Evolutionary conservation across 129 eudicot genomes (phyloP), one percentile per base, ranked within the genome.

Genomic region (Ambrosia trifida): DNA sequence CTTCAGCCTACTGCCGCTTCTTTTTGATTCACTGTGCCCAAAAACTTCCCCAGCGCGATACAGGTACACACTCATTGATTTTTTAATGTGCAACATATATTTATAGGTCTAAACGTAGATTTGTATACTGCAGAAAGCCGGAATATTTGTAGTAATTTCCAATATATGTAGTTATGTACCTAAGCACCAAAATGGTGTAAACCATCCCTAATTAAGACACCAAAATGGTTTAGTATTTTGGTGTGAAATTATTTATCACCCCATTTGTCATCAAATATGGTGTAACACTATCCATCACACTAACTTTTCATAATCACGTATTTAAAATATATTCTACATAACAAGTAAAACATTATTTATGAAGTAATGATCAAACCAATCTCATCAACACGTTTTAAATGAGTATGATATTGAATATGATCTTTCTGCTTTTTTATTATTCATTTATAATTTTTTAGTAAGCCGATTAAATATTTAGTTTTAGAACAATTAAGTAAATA

Each of bases 1-100:
- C 92, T 56, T 88, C 95, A 11, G 80, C 90, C 16, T 91, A 91
- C 80, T 85, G 95, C 67, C 87, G 84, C 80, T 81, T 91, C 70
- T 91, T 85, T 78, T 36, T 88, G 80, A 82, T 77, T 24, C 87
- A 88, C 56, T 67, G 92, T 66, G 85, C 86, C 32, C 91, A 83
- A 56, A 91, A 85, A 82, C 65, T 88, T 57, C 85, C 86, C 24
- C 70, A 70, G 38, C 38, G 51, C 32, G 80, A 80, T 54, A 70
- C 54, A 75, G 95, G 97, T 91, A 80, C 71, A 41, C 59, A 49
- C 70, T 78, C 52, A 1, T 81, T 30, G 54, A 74, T 46, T 30
- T 18, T 54, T 58, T 13, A 5, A 30, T 14, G 16, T 63, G 63
- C 65, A 52, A 52, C 49, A 33, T 64, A 64, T 40, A 50, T 51